phyloP scores from a whole-genome alignment of 1,284 basidiomycete species.

The Rhodotorula sp. region DNA sequence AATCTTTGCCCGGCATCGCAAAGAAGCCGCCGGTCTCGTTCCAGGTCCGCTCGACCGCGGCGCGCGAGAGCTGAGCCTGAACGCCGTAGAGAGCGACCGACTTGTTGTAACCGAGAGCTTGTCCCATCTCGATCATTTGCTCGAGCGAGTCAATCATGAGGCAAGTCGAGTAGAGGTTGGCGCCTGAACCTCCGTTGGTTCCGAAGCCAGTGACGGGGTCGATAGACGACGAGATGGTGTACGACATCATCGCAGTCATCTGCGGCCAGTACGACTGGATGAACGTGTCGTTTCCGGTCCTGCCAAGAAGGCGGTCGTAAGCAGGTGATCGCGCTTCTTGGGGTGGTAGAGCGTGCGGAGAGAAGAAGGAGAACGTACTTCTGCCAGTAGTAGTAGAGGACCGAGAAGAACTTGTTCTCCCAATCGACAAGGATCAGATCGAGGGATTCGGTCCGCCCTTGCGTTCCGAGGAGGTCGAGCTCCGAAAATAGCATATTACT shows the following conservation, averaged over 20 bases:
- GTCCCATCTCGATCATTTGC: constrained; percentile 11
- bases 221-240: constrained; percentile 10
- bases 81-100: neutral
- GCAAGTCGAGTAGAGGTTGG: constrained; percentile 6
- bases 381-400: constrained; percentile 12
- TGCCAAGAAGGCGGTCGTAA: neutral
- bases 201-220: constrained; percentile 6
- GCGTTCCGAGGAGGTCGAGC: constrained; percentile 3
- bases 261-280: constrained; percentile 8
- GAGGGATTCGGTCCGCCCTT: constrained; percentile 2
- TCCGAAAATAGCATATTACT: constrained; percentile 5
- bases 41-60: constrained; percentile 14
- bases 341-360: neutral
- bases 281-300: constrained; percentile 18
- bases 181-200: constrained; percentile 3
- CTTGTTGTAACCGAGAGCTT: constrained; percentile 6
- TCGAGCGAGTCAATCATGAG: constrained; percentile 12
- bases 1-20: constrained; percentile 1
- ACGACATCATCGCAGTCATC: constrained; percentile 6
- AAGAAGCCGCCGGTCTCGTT: constrained; percentile 14
- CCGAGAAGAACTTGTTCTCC: constrained; percentile 7
- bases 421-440: constrained; percentile 1
- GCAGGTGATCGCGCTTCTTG: neutral
- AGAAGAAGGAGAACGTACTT: neutral
- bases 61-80: constrained; percentile 5